These are phyloP conservation scores for Colletotrichum graminicola DNA, from an alignment of 2,329 filamentous ascomycete genomes.

Conservation along the genomic window DNA sequence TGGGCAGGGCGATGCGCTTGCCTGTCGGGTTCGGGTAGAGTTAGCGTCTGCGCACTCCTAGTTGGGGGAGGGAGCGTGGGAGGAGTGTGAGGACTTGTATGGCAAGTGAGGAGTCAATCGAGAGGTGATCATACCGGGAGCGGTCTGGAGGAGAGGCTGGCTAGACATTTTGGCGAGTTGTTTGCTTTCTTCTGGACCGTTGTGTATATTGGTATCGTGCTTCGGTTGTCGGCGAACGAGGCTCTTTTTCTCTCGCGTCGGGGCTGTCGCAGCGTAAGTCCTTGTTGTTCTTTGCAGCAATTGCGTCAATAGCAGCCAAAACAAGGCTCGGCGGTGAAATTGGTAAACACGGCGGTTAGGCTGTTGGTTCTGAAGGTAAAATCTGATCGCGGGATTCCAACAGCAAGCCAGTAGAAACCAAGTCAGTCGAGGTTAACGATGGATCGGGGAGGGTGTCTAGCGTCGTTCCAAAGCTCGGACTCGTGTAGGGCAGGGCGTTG, in stretches of 20 bases:
- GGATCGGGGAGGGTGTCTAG: not conserved
- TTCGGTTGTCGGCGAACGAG: not conserved
- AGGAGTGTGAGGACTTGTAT: not conserved
- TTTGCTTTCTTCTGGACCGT: not conserved
- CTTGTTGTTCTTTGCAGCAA: not conserved
- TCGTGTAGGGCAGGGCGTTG: conserved; percentile 7
- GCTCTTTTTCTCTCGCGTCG: not conserved
- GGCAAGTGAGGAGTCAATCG: not conserved
- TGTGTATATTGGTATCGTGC: not conserved
- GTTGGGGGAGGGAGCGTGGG: not conserved
- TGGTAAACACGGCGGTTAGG: not conserved
- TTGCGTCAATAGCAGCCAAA: not conserved
- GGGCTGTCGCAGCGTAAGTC: not conserved
- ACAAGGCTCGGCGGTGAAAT: not conserved
- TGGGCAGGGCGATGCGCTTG: conserved; percentile 98
- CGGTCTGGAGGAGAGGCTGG: conserved; percentile 94
- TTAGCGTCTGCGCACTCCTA: conserved; percentile 34
- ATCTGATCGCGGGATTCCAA: not conserved
- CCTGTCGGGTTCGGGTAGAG: conserved; percentile 64
- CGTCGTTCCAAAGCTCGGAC: conserved; percentile 32
- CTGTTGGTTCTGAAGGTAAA: not conserved
- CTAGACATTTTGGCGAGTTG: conserved; percentile 79
- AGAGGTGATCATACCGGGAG: conserved; percentile 75
- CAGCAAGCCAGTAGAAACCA: not conserved
- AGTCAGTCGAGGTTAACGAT: not conserved